Evolutionary conservation across 805 yeast species (phyloP), one percentile per base, ranked within the genome.

Genomic region (Pichia scutulata): DNA sequence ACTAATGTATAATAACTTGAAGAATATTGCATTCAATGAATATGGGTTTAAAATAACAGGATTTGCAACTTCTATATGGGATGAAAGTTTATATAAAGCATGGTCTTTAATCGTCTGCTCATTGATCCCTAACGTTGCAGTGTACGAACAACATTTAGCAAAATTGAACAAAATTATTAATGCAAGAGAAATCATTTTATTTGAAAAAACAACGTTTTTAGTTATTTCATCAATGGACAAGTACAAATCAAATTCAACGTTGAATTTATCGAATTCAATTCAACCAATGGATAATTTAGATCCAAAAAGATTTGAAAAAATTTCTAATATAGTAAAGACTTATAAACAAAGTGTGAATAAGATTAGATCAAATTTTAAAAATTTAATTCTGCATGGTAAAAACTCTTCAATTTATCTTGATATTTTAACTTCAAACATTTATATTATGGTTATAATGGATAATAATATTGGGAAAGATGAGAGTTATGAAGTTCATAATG

Each of bases 71-170:
- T 87, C 96, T 1, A 92, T 92, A 51, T 92, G 98, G 98, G 97
- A 92, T 69, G 98, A 92, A 66, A 82, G 92, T 61, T 72, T 92
- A 52, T 93, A 92, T 66, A 90, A 86, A 65, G 99, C 99, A 1
- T 93, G 99, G 99, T 87, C 96, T 2, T 86, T 83, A 46, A 92
- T 93, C 52, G 97, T 93, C 36, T 90, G 98, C 62, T 86, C 97
- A 2, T 74, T 93, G 57, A 92, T 93, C 51, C 97, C 99, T 14
- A 92, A 93, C 61, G 90, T 92, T 78, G 75, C 80, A 39, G 69
- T 81, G 16, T 86, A 89, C 61, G 92, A 92, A 65, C 78, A 78
- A 51, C 85, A 87, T 62, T 72, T 93, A 52, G 69, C 82, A 44
- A 82, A 81, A 57, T 79, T 93, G 61, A 86, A 89, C 56, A 72